These are phyloP conservation scores for Umbelopsis sp. DNA, from an alignment of 371 early-diverging fungal genomes.

Conservation along the genomic window DNA sequence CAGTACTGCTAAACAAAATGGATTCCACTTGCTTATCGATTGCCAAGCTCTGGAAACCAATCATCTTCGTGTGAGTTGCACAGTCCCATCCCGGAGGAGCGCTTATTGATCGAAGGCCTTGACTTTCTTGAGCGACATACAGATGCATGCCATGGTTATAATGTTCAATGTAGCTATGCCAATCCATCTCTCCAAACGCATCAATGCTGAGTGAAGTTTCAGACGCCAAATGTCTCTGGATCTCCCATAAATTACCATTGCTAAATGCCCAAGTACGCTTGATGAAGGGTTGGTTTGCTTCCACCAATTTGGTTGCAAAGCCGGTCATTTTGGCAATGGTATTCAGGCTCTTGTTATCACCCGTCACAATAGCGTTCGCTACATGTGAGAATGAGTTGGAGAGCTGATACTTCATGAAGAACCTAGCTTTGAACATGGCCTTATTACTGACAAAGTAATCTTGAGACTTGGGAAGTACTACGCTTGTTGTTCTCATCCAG, in stretches of 20 bases:
- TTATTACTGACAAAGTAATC: conserved; percentile 47
- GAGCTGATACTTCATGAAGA: conserved; percentile 46
- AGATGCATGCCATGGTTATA: conserved; percentile 48
- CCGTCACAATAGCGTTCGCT: conserved; percentile 26
- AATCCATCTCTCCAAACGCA: conserved; percentile 29
- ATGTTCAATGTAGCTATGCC: conserved; percentile 45
- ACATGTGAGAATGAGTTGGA: conserved; percentile 41
- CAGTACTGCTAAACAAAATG: conserved; percentile 44
- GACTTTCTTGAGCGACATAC: conserved; percentile 39
- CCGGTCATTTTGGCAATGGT: conserved; percentile 27
- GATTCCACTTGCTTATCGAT: conserved; percentile 50
- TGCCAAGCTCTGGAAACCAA: conserved; percentile 32
- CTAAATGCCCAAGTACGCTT: conserved; percentile 44
- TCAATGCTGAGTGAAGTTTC: conserved; percentile 34
- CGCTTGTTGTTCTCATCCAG: conserved; percentile 46
- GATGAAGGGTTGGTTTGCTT: conserved; percentile 45
- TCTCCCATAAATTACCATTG: conserved; percentile 33
- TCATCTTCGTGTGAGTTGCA: conserved; percentile 39
- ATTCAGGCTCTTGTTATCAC: conserved; percentile 22
- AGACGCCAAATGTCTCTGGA: conserved; percentile 26
- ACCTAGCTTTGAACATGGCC: conserved; percentile 39
- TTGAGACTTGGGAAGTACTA: conserved; percentile 32
- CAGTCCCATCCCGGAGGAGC: conserved; percentile 47
- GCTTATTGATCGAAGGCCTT: conserved; percentile 40
- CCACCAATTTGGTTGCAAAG: conserved; percentile 36